Conservation (phyloP, 176 grass and related monocot genomes). For the Rhynchospora pubera region DNA sequence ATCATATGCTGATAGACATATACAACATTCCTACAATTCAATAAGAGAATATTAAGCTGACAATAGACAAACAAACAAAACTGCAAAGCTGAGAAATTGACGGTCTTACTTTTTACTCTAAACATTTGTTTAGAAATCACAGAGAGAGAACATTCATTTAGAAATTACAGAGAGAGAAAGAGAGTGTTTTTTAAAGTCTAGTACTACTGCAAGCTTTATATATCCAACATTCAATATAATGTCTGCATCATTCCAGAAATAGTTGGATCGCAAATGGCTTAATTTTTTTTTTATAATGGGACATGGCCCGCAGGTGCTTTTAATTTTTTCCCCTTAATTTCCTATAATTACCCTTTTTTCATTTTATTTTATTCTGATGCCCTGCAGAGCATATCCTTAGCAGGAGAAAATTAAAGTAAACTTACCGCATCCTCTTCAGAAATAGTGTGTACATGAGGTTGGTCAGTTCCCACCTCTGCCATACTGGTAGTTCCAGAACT, state of each 20-base stretch:
- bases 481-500: constrained; percentile 57
- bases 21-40: constrained; percentile 61
- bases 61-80: background rate
- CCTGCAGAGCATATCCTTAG: background rate
- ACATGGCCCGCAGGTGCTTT: too few species aligned
- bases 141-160: too few species aligned
- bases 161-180: background rate
- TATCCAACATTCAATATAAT: background rate
- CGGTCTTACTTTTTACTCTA: background rate
- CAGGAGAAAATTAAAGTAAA: constrained; percentile 4
- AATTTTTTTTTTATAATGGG: background rate
- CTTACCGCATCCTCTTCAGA: constrained; percentile 73
- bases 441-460: constrained; percentile 60
- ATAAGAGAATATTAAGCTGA: background rate
- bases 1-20: constrained; percentile 65
- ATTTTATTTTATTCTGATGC: background rate
- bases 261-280: background rate
- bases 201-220: background rate
- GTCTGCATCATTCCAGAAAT: background rate
- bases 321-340: background rate
- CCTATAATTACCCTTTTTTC: background rate
- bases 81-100: background rate
- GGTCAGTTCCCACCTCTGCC: constrained; percentile 56
- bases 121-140: background rate
- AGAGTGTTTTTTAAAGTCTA: background rate